Conservation (phyloP, 2,329 filamentous ascomycete genomes). For the Colletotrichum nymphaeae region DNA sequence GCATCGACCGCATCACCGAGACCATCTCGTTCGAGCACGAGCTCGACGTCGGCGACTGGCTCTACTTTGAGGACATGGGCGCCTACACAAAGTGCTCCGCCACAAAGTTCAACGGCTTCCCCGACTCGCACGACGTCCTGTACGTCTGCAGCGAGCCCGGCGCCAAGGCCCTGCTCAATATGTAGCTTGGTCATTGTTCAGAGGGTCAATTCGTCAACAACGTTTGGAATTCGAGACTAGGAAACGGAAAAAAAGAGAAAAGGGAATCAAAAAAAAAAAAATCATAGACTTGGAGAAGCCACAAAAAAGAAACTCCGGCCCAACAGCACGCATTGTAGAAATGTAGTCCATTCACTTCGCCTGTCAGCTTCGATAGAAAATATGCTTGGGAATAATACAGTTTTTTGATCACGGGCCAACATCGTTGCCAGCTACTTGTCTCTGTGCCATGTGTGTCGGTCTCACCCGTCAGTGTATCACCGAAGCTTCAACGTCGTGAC, state of each 20-base stretch:
- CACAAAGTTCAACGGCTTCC: constrained; percentile 97
- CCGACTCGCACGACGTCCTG: constrained; percentile 89
- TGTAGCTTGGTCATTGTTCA: constrained; percentile 5
- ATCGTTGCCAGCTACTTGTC: neutral
- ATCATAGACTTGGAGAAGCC: neutral
- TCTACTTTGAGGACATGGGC: constrained; percentile 99
- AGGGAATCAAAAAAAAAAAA: neutral
- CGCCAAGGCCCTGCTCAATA: constrained; percentile 76
- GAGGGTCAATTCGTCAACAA: neutral
- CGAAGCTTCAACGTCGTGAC: neutral
- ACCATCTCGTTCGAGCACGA: constrained; percentile 81
- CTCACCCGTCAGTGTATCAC: neutral
- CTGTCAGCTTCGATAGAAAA: neutral
- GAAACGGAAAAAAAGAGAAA: neutral
- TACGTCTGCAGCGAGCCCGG: constrained; percentile 96
- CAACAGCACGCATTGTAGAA: constrained; percentile 10
- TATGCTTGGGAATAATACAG: constrained; percentile 1
- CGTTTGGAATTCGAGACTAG: neutral
- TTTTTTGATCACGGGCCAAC: neutral
- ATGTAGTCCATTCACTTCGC: constrained; percentile 13
- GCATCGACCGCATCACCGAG: constrained; percentile 93
- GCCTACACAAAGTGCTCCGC: constrained; percentile 99
- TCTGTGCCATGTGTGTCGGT: neutral
- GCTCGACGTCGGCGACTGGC: constrained; percentile 94
- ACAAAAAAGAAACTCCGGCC: neutral